Evolutionary conservation across 805 yeast genomes (phyloP).

Genomic region (Suhomyces pyralidae): DNA sequence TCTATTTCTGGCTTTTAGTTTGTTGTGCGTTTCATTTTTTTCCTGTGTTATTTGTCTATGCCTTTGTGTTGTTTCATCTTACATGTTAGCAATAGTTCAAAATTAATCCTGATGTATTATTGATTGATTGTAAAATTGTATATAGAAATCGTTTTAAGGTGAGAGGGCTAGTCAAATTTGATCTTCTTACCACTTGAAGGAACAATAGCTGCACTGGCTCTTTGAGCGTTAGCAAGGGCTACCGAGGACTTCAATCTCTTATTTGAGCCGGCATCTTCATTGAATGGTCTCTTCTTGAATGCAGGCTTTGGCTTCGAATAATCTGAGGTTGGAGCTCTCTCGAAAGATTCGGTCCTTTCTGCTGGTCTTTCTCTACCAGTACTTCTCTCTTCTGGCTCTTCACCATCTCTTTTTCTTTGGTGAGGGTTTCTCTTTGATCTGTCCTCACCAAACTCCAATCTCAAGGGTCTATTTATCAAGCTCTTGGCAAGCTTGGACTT

Average conservation of each 20-base stretch:
- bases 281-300: conserved; percentile 14
- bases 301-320: conserved; percentile 12
- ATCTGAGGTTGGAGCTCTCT: conserved; percentile 10
- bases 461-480: conserved; percentile 68
- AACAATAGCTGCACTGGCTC: conserved; percentile 87
- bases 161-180: conserved; percentile 50
- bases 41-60: not conserved
- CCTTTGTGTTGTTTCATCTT: not conserved
- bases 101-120: conserved; percentile 2
- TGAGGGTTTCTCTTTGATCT: conserved; percentile 73
- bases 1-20: not conserved
- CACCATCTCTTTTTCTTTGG: conserved; percentile 23
- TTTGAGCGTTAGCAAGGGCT: conserved; percentile 83
- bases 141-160: not conserved
- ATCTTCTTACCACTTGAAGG: conserved; percentile 86
- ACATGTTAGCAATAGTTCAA: not conserved
- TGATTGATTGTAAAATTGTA: not conserved
- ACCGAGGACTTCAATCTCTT: conserved; percentile 71
- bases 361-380: conserved; percentile 12
- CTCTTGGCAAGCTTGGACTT: conserved; percentile 64
- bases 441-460: conserved; percentile 94
- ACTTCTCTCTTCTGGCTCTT: conserved; percentile 6
- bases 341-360: conserved; percentile 6
- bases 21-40: not conserved
- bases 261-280: conserved; percentile 22